Base-by-base conservation (phyloP, 2,329 filamentous ascomycete genomes). In the Tolypocladium endophyticum region DNA sequence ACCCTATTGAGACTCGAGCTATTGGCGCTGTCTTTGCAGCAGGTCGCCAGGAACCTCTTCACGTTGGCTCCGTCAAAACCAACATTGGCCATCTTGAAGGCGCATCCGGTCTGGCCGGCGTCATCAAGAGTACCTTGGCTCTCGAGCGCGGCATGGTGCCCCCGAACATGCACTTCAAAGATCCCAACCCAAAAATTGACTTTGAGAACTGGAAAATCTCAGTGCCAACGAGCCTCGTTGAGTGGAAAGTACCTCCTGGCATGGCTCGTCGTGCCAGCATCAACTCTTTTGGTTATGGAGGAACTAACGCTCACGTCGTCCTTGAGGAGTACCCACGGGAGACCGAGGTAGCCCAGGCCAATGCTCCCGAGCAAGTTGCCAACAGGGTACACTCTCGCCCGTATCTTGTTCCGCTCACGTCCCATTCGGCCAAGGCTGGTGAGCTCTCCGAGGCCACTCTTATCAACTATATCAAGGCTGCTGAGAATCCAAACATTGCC, bases 1-100 rank as follows among this genome's bases (percentile, higher is more conserved):
- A 71, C 25, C 67, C 70, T 0, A 64, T 69, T 11, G 70, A 72
- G 60, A 58, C 63, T 14, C 53, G 56, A 7, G 41, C 41, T 23
- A 45, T 45, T 4, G 63, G 59, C 7, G 45, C 50, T 16, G 61
- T 63, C 9, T 63, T 69, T 52, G 45, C 56, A 2, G 28, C 55
- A 11, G 50, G 52, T 33, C 57, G 41, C n/a, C 3, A 45, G 1
- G n/a, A 45, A 23, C 41, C 41, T n/a, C 41, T 45, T 20, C 23
- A 45, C 11, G 41, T 45, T 23, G 41, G 41, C n/a, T 45, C 41
- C 8, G 41, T 45, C 41, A 45, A 45, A 20, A 45, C 41, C 41
- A 45, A 45, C 41, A 45, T 45, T 45, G 41, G 41, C 20, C 41
- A 45, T 12, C 41, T 45, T 20, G 41, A 45, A 45, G 41, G 41